Base-by-base conservation (phyloP, 495 filamentous ascomycete genomes). In the Penicillium ochrochloron region DNA sequence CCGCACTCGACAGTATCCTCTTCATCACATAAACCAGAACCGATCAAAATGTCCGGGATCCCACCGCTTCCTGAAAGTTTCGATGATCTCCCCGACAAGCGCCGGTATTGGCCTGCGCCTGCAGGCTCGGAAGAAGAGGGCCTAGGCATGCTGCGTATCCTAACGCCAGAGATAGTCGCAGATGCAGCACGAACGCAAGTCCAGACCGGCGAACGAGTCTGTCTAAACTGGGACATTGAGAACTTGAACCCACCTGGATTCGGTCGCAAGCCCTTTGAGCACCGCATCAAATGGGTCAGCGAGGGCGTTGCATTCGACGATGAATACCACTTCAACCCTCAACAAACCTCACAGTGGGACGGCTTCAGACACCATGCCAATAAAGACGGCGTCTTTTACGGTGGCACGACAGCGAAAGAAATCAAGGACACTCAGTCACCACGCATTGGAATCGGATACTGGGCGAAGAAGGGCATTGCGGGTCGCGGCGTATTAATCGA, bases 291-390 rank as follows among this genome's bases (percentile, higher is more conserved):
- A 73, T 75, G 75, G 63, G 76, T 87, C 3, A 64, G 64, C 5
- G 75, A 79, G 35, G 80, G 79, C n/a, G 48, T 81, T 12, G 84
- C 83, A 3, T 86, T 88, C 60, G 88, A 91, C 65, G 89, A 92
- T 64, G 81, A 89, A 61, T 88, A 91, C 62, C 82, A 84, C 29
- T 82, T 93, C 73, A 93, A 93, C 73, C 92, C 90, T 0, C 90
- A 93, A 70, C 84, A 86, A 66, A 85, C 85, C 29, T 90, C 87
- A 4, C 91, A 94, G 74, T 93, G 91, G 91, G 91, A 94, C 68
- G 88, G 89, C 21, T 81, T 93, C n/a, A 79, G 88, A 53, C 90
- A 92, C 68, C 78, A 82, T 33, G 27, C 51, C 62, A 77, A 74
- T 27, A 70, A 77, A 62, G 66, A 74, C 52, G 59, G 78, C 37